Base-by-base conservation (phyloP, 768 basidiomycete species). In the Coprinellus micaceus region DNA sequence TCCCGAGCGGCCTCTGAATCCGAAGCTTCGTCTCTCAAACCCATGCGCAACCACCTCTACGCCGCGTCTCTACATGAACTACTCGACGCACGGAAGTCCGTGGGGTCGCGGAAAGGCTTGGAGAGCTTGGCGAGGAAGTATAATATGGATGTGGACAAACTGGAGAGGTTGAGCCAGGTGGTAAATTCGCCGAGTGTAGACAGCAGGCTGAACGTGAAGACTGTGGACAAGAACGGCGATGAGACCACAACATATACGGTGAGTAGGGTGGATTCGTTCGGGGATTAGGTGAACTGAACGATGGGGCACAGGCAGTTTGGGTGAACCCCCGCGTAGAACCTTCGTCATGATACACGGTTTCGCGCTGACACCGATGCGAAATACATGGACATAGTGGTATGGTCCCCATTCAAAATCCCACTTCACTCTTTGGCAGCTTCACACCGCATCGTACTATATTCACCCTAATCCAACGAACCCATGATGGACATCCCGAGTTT, bases 161-260 rank as follows among this genome's bases (percentile, higher is more conserved):
- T 92, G 30, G 77, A 82, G 48, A 74, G 67, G 19, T 62, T 93
- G 19, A 73, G 80, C 26, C 72, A 74, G 54, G 77, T 77, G 65
- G 79, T 92, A 64, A 89, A 75, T 63, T 83, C 79, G 46, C 87
- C 89, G 13, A 88, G 83, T 66, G 72, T 88, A 5, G 76, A 79
- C 46, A 71, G 74, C 52, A 72, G 69, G 2, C 76, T 77, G 11
- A 73, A 74, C 19, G 71, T 75, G 26, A 74, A 74, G 60, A 73
- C 67, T 12, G 70, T 74, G 21, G 76, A 74, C n/a, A 75, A 80
- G 56, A 77, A 82, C 17, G 88, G 87, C 1, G 77, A 82, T 50
- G 85, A 85, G 61, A 72, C 64, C 39, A 60, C 77, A 12, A 76
- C 75, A 28, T 79, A 76, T 69, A 74, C 69, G 72, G 87, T 84